phyloP scores from a whole-genome alignment of 805 yeast species.

The Saccharomycopsis sp. region DNA sequence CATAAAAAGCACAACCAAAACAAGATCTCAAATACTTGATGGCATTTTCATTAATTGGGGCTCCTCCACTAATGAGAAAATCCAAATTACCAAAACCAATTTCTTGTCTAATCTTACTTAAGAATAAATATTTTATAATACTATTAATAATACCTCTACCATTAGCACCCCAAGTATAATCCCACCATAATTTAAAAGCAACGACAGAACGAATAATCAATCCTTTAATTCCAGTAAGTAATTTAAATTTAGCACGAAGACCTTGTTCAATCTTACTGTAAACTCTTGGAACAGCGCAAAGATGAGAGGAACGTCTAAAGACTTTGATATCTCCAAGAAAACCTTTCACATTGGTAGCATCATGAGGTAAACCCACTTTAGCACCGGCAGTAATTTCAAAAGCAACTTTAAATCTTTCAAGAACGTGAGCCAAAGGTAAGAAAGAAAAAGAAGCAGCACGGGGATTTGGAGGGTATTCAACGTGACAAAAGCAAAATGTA shows the following conservation, averaged over 20 bases:
- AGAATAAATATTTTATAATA: conserved; percentile 20
- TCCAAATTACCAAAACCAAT: conserved; percentile 31
- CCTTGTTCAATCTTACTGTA: conserved; percentile 42
- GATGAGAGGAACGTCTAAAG: conserved; percentile 32
- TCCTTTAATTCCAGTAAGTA: conserved; percentile 16
- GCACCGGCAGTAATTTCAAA: conserved; percentile 28
- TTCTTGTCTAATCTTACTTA: conserved; percentile 25
- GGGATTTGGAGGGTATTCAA: conserved; percentile 30
- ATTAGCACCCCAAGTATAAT: conserved; percentile 6
- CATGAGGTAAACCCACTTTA: conserved; percentile 36
- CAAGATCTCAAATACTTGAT: conserved; percentile 43
- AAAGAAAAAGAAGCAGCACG: conserved; percentile 30
- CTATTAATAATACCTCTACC: conserved; percentile 9
- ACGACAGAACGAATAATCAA: conserved; percentile 2
- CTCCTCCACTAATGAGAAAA: conserved; percentile 38
- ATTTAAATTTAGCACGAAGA: conserved; percentile 23
- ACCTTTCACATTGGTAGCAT: conserved; percentile 31
- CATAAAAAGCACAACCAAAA: conserved; percentile 33
- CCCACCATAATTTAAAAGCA: conserved; percentile 12
- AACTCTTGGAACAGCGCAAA: conserved; percentile 49
- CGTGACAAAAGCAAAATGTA: conserved; percentile 13
- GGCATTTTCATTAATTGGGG: conserved; percentile 48
- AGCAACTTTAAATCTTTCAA: conserved; percentile 29
- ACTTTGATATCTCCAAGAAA: conserved; percentile 40
- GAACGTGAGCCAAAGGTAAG: conserved; percentile 51